Evolutionary conservation across 352 stramenopile species (phyloP), one percentile per base, ranked within the genome.

Genomic region (Plasmopara halstedii): DNA sequence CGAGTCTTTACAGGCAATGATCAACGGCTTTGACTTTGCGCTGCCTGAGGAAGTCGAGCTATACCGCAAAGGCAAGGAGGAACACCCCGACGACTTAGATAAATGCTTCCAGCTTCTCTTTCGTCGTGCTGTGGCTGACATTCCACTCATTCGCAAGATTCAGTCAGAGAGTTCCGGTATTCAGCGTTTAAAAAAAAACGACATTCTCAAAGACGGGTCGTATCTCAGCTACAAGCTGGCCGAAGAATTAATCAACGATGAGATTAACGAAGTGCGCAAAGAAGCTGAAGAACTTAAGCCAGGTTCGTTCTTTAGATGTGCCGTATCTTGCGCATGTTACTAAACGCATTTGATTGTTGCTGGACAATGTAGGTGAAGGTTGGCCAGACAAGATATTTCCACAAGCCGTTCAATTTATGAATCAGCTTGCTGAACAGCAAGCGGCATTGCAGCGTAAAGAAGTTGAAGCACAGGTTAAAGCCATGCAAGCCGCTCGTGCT

Each of bases 21-120:
- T 92, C 70, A 92, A 92, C 56, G 81, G 81, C 61, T 92, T 92
- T 43, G 81, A 92, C 73, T 89, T 92, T 64, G 65, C 78, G 41
- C 55, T 92, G 42, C 81, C 81, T 0, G 73, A 88, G 22, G 77
- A 92, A 48, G 74, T 88, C 38, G 81, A 88, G 41, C 51, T 74
- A 53, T 92, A 88, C 64, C 81, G 66, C 41, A 70, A 81, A 56
- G 61, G 70, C 43, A 83, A 81, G 39, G 69, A 71, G 26, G 75
- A 88, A 56, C 59, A 85, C 46, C 50, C 73, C 7, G 66, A 73
- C 14, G 71, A 92, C 34, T 63, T 55, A 42, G 79, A 89, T 36
- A 73, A 70, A 43, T 70, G 73, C 42, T 92, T 88, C 60, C 77
- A 88, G 51, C 66, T 82, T 58, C 69, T 92, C 8, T 92, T 92